A percentile compares a stretch with the other conserved stretches of the same genome.
Evolutionary conservation across 805 yeast genomes (phyloP).

Genomic region (Saturnispora dispora): DNA sequence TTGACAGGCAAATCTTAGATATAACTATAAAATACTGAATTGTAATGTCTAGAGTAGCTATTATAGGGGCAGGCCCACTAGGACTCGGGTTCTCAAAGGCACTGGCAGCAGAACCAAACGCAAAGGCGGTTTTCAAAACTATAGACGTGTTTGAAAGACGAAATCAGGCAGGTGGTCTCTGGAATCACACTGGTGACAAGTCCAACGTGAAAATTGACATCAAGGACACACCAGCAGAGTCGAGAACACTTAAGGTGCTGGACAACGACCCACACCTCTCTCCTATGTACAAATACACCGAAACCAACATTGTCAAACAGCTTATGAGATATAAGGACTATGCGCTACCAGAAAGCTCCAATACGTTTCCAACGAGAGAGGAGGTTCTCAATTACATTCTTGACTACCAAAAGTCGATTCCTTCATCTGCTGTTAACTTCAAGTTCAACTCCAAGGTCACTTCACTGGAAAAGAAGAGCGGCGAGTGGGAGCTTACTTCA

Average conservation of each 20-base stretch:
- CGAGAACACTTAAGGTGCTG: slow-evolving; percentile 13
- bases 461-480: slow-evolving; percentile 28
- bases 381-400: slow-evolving; percentile 57
- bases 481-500: slow-evolving; percentile 22
- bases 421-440: slow-evolving; percentile 27
- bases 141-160: slow-evolving; percentile 28
- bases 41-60: slow-evolving; percentile 18
- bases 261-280: slow-evolving; percentile 19
- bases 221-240: slow-evolving; percentile 11
- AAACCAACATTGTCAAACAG: slow-evolving; percentile 27
- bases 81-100: slow-evolving; percentile 29
- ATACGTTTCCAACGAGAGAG: slow-evolving; percentile 48
- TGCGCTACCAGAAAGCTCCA: slow-evolving; percentile 29
- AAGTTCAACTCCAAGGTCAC: slow-evolving; percentile 37
- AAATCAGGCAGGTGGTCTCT: slow-evolving; percentile 27
- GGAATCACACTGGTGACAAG: slow-evolving; percentile 26
- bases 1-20: neutral
- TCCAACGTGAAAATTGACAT: slow-evolving; percentile 17
- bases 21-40: neutral
- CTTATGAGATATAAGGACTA: slow-evolving; percentile 26
- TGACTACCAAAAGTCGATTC: slow-evolving; percentile 41
- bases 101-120: slow-evolving; percentile 26
- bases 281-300: slow-evolving; percentile 29
- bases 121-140: slow-evolving; percentile 12
- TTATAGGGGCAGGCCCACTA: slow-evolving; percentile 30